Evolutionary conservation across 2,329 filamentous ascomycete species (phyloP).

Genomic region (Aspergillus tubingensis): DNA sequence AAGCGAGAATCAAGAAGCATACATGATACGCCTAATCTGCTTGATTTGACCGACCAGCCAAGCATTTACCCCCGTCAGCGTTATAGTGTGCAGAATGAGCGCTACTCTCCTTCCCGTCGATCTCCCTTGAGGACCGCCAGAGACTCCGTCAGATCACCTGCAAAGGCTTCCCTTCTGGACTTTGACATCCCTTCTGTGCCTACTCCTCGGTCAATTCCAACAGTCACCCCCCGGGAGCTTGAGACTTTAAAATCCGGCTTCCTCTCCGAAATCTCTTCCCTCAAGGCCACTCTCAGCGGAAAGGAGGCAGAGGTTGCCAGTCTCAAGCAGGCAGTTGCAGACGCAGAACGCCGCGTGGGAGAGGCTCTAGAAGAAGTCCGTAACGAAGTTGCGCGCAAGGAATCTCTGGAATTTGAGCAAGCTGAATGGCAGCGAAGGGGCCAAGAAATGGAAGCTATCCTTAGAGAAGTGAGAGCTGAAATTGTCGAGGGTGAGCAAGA

Average conservation of each 20-base stretch:
- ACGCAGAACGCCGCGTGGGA: slow-evolving; percentile 89
- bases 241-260: slow-evolving; percentile 90
- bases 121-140: slow-evolving; percentile 48
- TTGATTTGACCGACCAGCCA: slow-evolving; percentile 86
- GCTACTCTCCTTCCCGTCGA: slow-evolving; percentile 42
- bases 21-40: slow-evolving; percentile 70
- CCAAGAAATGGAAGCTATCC: slow-evolving; percentile 79
- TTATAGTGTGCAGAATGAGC: slow-evolving; percentile 41
- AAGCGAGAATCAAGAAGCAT: slow-evolving; percentile 49
- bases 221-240: slow-evolving; percentile 86
- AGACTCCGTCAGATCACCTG: slow-evolving; percentile 40
- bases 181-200: slow-evolving; percentile 93
- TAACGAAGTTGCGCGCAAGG: slow-evolving; percentile 70
- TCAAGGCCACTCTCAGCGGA: slow-evolving; percentile 86
- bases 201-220: slow-evolving; percentile 87
- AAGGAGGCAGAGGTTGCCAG: slow-evolving; percentile 90
- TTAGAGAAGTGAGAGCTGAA: slow-evolving; percentile 79
- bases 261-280: slow-evolving; percentile 88
- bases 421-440: slow-evolving; percentile 82
- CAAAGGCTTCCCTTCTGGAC: slow-evolving; percentile 73
- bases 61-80: slow-evolving; percentile 57
- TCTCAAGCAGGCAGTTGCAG: slow-evolving; percentile 80
- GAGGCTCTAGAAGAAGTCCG: slow-evolving; percentile 81
- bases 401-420: slow-evolving; percentile 73
- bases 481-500: slow-evolving; percentile 77